Percentiles rank a stretch among this genome's conserved stretches.
Conservation (phyloP, 108 stramenopile genomes). For the Nitzschia sp. region DNA sequence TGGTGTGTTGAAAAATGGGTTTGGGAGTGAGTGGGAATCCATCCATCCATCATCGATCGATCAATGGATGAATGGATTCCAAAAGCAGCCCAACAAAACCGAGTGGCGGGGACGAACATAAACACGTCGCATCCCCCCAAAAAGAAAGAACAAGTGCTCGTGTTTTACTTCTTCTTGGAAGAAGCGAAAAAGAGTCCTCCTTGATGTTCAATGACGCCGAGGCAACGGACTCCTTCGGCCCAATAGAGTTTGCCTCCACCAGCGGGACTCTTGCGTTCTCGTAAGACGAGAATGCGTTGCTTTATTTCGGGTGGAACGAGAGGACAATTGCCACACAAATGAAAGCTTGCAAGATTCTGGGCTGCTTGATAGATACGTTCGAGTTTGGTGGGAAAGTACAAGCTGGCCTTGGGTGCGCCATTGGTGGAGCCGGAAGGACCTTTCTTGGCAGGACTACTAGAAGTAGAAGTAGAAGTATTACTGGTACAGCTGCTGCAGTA, state of each 20-base stretch:
- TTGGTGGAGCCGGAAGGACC: no score
- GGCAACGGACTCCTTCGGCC: constrained; percentile 49
- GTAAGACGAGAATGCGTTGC: constrained; percentile 32
- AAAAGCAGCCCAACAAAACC: no score
- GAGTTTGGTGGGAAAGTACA: constrained; percentile 35
- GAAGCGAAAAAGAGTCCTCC: background rate
- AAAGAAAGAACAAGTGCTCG: no score
- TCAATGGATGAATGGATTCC: no score
- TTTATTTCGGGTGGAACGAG: constrained; percentile 38
- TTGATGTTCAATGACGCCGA: constrained; percentile 34
- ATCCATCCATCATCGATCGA: no score
- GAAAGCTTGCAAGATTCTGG: constrained; percentile 39
- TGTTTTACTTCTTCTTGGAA: no score
- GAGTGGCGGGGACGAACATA: no score
- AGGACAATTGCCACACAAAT: constrained; percentile 35
- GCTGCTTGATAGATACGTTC: constrained; percentile 57
- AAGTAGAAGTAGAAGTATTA: no score
- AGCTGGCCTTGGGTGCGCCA: constrained; percentile 21
- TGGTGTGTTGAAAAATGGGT: no score
- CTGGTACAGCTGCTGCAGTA: constrained; percentile 46
- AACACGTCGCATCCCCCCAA: no score
- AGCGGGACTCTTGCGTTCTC: constrained; percentile 47
- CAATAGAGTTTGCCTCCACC: constrained; percentile 83
- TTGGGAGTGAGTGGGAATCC: no score
- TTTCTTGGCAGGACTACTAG: no score